A percentile compares a stretch with the other conserved stretches of the same genome.
Conservation (phyloP, 2,329 filamentous ascomycete species). For the Bipolaris gigantea region DNA sequence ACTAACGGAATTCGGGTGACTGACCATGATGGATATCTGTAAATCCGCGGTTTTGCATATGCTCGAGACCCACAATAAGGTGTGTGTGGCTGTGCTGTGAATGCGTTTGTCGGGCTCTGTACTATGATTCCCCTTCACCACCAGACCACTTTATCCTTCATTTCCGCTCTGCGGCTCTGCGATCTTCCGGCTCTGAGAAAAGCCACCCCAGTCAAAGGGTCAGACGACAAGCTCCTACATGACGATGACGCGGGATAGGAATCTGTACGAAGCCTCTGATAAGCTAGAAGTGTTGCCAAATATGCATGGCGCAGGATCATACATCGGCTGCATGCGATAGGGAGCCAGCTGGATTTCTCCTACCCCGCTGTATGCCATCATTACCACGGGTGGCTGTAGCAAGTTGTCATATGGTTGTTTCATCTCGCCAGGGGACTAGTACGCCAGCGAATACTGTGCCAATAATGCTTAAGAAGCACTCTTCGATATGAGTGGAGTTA, state of each 20-base stretch:
- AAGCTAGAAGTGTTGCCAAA: constrained; percentile 28
- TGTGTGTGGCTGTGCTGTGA: constrained; percentile 12
- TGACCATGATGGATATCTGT: not conserved
- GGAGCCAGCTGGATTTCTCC: constrained; percentile 18
- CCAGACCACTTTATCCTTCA: constrained; percentile 32
- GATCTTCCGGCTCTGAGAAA: constrained; percentile 2
- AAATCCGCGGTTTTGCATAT: not conserved
- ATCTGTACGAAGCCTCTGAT: constrained; percentile 34
- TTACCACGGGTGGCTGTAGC: constrained; percentile 15
- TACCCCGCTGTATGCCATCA: constrained; percentile 34
- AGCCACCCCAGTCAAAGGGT: constrained; percentile 21
- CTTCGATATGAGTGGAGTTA: not conserved
- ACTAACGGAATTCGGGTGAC: not conserved
- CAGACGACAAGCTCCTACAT: constrained; percentile 30
- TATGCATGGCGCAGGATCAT: constrained; percentile 29
- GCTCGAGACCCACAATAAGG: not conserved
- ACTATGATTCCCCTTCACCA: constrained; percentile 11
- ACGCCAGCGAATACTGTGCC: not conserved
- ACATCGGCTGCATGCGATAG: constrained; percentile 30
- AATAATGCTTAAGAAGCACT: not conserved
- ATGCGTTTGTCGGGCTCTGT: constrained; percentile 13
- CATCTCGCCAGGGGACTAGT: not conserved
- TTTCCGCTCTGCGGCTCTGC: constrained; percentile 39
- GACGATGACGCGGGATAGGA: constrained; percentile 15
- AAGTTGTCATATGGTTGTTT: constrained; percentile 7